Evolutionary conservation across 257 asterid genomes (phyloP).

Genomic region (Cynanchum wilfordii): DNA sequence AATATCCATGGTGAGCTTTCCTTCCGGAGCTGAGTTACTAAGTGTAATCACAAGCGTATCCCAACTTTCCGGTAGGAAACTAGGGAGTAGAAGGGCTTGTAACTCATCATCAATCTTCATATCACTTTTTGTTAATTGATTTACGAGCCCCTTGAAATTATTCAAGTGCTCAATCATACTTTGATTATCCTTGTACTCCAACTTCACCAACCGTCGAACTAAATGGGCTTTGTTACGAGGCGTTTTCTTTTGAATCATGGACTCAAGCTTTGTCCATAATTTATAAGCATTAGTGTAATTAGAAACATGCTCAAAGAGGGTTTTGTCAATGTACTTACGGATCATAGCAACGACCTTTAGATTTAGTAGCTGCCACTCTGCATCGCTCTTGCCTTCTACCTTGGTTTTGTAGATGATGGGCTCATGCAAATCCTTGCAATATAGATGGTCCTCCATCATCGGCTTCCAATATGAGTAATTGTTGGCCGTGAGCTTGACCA

Average conservation of each 20-base stretch:
- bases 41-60: neutral
- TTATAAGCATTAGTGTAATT: neutral
- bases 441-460: no score
- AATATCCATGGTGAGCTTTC: constrained; percentile 8
- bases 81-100: constrained; percentile 1
- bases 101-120: constrained; percentile 10
- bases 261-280: neutral
- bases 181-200: neutral
- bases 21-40: constrained; percentile 8
- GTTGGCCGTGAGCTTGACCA: neutral
- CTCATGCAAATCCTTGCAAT: neutral
- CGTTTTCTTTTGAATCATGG: neutral
- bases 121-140: neutral
- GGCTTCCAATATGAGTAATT: neutral
- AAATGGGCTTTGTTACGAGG: neutral
- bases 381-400: neutral
- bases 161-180: neutral
- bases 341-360: neutral
- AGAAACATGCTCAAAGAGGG: neutral
- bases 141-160: neutral
- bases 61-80: constrained; percentile 1
- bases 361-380: neutral
- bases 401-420: neutral
- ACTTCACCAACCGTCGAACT: neutral
- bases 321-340: neutral